phyloP scores from a whole-genome alignment of 441 rosid genomes.

The Pelargonium citronellum region DNA sequence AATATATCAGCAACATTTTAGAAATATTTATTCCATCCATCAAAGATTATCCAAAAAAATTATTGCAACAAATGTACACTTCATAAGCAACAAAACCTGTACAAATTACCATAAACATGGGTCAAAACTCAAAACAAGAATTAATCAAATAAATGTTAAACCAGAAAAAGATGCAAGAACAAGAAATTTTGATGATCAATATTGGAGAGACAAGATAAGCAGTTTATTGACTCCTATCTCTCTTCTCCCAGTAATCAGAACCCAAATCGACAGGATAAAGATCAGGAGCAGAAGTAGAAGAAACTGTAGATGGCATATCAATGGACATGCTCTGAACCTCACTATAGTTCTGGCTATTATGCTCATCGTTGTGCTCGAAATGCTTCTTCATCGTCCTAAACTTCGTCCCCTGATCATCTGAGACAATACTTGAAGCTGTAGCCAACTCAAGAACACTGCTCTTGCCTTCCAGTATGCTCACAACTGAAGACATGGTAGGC shows the following conservation, averaged over 20 bases:
- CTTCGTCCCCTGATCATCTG: constrained; percentile 20
- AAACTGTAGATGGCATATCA: constrained; percentile 21
- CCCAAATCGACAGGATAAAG: constrained; percentile 32
- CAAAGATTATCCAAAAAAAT: not conserved
- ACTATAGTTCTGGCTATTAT: not conserved
- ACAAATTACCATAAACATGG: not conserved
- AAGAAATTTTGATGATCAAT: not conserved
- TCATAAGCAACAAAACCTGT: not conserved
- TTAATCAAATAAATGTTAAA: not conserved
- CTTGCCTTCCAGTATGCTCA: constrained; percentile 67
- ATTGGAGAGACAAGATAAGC: too few species aligned
- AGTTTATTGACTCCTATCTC: constrained; percentile 10
- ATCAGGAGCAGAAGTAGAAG: constrained; percentile 39
- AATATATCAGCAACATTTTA: too few species aligned
- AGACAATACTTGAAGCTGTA: constrained; percentile 17
- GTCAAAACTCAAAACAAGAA: not conserved
- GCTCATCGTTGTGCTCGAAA: constrained; percentile 10
- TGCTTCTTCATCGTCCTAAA: constrained; percentile 38
- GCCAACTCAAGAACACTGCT: constrained; percentile 27
- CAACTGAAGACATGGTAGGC: constrained; percentile 63
- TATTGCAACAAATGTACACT: not conserved
- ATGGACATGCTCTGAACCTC: constrained; percentile 17
- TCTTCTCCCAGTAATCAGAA: constrained; percentile 24
- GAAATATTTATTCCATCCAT: too few species aligned
- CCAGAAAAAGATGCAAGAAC: not conserved